Evolutionary conservation across 1,284 basidiomycete species (phyloP), one percentile per base, ranked within the genome.

Genomic region (Caloboletus inedulis): DNA sequence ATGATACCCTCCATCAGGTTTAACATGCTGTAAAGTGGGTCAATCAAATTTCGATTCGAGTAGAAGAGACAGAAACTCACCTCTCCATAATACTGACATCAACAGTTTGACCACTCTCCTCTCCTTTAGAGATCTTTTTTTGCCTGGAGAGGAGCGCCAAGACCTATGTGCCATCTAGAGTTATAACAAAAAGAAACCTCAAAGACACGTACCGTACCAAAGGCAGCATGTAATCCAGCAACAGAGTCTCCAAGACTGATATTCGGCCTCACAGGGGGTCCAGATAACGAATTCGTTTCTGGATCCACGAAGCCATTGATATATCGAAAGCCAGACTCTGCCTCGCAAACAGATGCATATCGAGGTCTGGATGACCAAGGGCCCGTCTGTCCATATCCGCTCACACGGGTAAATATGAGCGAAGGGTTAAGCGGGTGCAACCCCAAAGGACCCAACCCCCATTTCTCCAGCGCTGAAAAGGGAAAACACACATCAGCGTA

Each of bases 1-100:
- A 87, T 79, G 55, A 87, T 80, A 3, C 85, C 85, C 62, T 87
- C 85, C 85, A 86, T 87, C 34, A 86, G 66, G 61, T 86, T 87
- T 9, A 87, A 69, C 84, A 87, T 86, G 60, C 85, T 62, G 33
- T 13, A 16, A n/a, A 40, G 42, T 29, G n/a, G 44, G 18, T 59
- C 29, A 31, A 30, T 27, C 9, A 33, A 18, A 21, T 3, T 18
- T 19, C 0, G 1, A 30, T 34, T 19, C 0, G 16, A 42, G 16
- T n/a, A 3, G 4, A 36, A 35, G 18, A 19, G 30, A 43, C 18
- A 10, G 23, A n/a, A 34, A 41, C 37, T 39, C 51, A 77, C 85
- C 85, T 87, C 63, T 86, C 85, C 58, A 85, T 72, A 25, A 87
- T 87, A 67, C 85, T 87, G 18, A 87, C 85, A 60, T 87, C 85